These are phyloP conservation scores for Nemania abortiva DNA, from an alignment of 2,329 filamentous ascomycete species.

Conservation along the genomic window DNA sequence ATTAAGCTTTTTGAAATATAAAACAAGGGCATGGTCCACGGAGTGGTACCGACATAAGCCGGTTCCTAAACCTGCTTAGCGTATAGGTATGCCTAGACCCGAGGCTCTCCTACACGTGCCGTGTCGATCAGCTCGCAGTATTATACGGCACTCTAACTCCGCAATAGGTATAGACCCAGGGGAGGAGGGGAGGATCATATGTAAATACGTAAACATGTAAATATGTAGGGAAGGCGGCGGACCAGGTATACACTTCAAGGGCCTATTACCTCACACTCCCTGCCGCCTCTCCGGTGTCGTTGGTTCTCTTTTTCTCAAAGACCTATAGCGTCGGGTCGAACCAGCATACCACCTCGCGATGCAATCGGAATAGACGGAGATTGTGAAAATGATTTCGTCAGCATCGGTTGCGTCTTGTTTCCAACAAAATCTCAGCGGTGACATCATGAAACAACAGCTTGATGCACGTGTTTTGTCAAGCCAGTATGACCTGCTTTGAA, in stretches of 20 bases:
- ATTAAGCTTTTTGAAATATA: conserved; percentile 28
- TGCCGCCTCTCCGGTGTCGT: not conserved
- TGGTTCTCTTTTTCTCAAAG: not conserved
- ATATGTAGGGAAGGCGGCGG: not conserved
- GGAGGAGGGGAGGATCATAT: not conserved
- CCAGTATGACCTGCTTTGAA: conserved; percentile 21
- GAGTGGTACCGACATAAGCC: conserved; percentile 10
- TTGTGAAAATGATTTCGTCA: not conserved
- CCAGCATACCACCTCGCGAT: not conserved
- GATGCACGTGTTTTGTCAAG: conserved; percentile 15
- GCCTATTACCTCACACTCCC: not conserved
- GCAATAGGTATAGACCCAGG: not conserved
- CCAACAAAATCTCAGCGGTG: not conserved
- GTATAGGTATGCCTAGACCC: conserved; percentile 1
- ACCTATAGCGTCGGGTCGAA: too few relatives aligned
- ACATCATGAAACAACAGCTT: conserved; percentile 16
- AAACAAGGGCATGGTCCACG: conserved; percentile 8
- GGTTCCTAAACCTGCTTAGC: conserved; percentile 2
- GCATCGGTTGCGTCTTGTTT: not conserved
- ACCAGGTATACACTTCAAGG: not conserved
- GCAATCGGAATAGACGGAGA: not conserved
- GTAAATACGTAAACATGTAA: not conserved
- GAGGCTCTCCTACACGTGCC: not conserved
- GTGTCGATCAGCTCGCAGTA: not conserved
- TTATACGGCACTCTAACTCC: not conserved